Evolutionary conservation across 108 stramenopile genomes (phyloP), one percentile per base, ranked within the genome.

Genomic region (Conticribra weissflogii): DNA sequence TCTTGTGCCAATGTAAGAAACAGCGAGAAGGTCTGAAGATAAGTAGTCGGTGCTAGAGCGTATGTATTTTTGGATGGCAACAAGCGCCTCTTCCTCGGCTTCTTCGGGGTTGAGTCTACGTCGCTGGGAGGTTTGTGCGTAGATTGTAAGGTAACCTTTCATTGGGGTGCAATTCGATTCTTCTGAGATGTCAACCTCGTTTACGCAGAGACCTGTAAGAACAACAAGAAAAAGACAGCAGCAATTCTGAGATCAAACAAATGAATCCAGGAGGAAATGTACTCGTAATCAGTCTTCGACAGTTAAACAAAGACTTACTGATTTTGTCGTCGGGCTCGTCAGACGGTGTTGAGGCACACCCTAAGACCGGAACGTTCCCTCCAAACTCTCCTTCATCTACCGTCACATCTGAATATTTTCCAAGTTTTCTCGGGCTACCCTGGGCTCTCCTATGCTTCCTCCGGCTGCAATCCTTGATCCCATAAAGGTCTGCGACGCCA

Each of bases 71-170:
- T 36, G 36, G 3, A 60, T 60, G 24, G 36, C 36, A 41, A 12
- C 36, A 9, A 41, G 36, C 8, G 36, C 36, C 12, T 41, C 18
- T 60, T 45, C 36, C 4, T 34, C 41, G 16, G 59, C 45, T 25
- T 25, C 14, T 56, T 29, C 21, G 41, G 16, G 12, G 2, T 34
- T 44, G 22, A 60, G 44, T 22, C 18, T 31, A 45, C 36, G 59
- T 19, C 36, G 59, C 21, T 60, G 22, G 15, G 4, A 5, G 50
- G 4, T 5, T 51, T 33, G 36, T 0, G 59, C 2, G 21, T 60
- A 60, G 41, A 60, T n/a, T 34, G 59, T 60, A 14, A 60, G 36
- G 21, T 45, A 60, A 19, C 59, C 59, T 41, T 45, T 60, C 59
- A 60, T 60, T 34, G 59, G 59, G 21, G 59, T 60, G 21, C 59